Conservation (phyloP, 2,329 filamentous ascomycete species). For the Talaromyces sp. region DNA sequence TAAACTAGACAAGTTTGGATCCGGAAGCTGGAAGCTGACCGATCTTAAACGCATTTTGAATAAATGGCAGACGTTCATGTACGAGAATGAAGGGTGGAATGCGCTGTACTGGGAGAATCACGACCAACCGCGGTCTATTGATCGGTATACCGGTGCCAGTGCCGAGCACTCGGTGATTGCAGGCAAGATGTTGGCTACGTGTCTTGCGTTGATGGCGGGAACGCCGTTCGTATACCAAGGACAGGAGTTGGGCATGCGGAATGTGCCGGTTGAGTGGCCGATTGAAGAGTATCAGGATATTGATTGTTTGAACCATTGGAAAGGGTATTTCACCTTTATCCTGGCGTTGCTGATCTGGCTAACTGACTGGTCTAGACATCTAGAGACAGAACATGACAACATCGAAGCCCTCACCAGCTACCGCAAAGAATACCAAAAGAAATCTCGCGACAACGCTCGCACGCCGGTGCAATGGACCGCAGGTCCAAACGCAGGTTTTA, state of each 20-base stretch:
- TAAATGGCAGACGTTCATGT: conserved; percentile 60
- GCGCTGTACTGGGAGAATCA: conserved; percentile 65
- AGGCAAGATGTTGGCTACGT: conserved; percentile 59
- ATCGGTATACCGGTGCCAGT: conserved; percentile 53
- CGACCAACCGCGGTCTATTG: conserved; percentile 60
- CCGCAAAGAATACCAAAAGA: conserved; percentile 37
- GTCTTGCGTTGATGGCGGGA: conserved; percentile 56
- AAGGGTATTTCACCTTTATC: conserved; percentile 39
- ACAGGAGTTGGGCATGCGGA: conserved; percentile 65
- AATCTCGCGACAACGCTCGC: conserved; percentile 63
- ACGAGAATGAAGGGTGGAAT: conserved; percentile 60
- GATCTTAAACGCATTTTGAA: conserved; percentile 53
- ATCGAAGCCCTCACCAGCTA: conserved; percentile 28
- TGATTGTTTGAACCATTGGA: conserved; percentile 57
- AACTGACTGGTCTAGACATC: conserved; percentile 24
- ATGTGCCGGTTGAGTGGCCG: conserved; percentile 58
- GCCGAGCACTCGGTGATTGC: conserved; percentile 49
- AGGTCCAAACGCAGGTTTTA: conserved; percentile 63
- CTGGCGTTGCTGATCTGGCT: too few species aligned
- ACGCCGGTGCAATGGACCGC: conserved; percentile 69
- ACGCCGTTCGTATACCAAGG: conserved; percentile 68
- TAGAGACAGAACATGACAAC: conserved; percentile 28
- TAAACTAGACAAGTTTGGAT: conserved; percentile 49
- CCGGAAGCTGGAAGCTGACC: conserved; percentile 46
- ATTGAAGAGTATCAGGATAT: conserved; percentile 68